These are phyloP conservation scores for Nemania sp. DNA, from an alignment of 2,329 filamentous ascomycete genomes.

Conservation along the genomic window DNA sequence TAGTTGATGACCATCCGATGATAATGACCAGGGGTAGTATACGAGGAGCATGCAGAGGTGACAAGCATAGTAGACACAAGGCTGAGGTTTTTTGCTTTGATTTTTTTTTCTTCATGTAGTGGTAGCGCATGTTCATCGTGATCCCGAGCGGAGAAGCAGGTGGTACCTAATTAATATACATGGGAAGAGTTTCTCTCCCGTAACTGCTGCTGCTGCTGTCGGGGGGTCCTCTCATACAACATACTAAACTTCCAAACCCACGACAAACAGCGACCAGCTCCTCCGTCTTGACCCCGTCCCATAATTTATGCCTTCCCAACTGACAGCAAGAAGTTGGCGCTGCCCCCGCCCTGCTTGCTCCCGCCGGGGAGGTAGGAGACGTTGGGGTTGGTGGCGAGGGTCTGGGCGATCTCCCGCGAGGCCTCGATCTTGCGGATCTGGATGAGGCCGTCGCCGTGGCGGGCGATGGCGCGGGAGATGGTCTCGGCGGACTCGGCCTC, in stretches of 20 bases:
- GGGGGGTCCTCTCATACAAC: neutral
- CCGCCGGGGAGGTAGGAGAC: conserved; percentile 91
- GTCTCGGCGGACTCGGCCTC: conserved; percentile 97
- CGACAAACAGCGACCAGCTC: neutral
- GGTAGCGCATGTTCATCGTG: conserved; percentile 41
- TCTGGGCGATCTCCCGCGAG: conserved; percentile 91
- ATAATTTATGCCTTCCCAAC: conserved; percentile 49
- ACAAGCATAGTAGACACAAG: neutral
- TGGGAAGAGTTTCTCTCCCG: conserved; percentile 6
- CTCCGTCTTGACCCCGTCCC: conserved; percentile 15
- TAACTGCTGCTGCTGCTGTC: neutral
- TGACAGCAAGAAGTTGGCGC: conserved; percentile 54
- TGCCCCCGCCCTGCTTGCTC: conserved; percentile 59
- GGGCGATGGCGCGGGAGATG: conserved; percentile 90
- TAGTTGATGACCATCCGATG: neutral
- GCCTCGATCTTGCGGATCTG: conserved; percentile 98
- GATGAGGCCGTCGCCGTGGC: conserved; percentile 89
- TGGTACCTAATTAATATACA: conserved; percentile 36
- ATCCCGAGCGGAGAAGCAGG: conserved; percentile 42
- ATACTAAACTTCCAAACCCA: neutral
- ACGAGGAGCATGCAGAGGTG: neutral
- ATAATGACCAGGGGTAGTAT: neutral
- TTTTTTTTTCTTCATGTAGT: conserved; percentile 20
- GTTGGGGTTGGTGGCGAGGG: conserved; percentile 87
- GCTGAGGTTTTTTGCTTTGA: conserved; percentile 7